Conservation (phyloP, 192 early-diverging fungal genomes). For the Bifiguratus adelaidae region DNA sequence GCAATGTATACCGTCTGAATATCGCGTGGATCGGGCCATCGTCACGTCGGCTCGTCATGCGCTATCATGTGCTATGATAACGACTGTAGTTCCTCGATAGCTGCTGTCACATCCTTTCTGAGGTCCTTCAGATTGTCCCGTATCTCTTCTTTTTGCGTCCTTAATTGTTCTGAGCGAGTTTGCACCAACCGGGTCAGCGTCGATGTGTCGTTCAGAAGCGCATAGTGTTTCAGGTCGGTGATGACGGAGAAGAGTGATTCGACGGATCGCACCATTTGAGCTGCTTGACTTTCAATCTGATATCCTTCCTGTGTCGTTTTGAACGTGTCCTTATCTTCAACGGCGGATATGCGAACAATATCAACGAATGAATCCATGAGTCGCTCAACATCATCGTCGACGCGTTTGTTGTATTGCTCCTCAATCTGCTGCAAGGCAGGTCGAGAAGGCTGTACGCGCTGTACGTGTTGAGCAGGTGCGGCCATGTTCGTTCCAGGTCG, state of each 20-base stretch:
- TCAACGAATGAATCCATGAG: constrained; percentile 41
- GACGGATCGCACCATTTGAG: constrained; percentile 39
- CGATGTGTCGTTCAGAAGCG: constrained; percentile 35
- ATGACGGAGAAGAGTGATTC: constrained; percentile 36
- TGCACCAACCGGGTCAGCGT: constrained; percentile 26
- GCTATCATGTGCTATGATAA: too few species aligned
- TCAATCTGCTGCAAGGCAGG: constrained; percentile 33
- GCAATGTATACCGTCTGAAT: too few species aligned
- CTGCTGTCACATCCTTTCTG: constrained; percentile 25
- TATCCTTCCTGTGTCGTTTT: constrained; percentile 44
- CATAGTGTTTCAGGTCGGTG: constrained; percentile 34
- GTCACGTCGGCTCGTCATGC: too few species aligned
- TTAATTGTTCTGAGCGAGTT: constrained; percentile 18
- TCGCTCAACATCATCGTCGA: constrained; percentile 33
- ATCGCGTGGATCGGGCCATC: too few species aligned
- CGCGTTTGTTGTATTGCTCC: constrained; percentile 36
- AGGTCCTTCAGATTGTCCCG: constrained; percentile 23
- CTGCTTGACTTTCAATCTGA: constrained; percentile 38
- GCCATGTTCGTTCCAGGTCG: too few species aligned
- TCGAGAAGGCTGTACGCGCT: background rate
- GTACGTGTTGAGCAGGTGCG: too few species aligned
- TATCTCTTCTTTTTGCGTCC: constrained; percentile 26
- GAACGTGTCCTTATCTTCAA: constrained; percentile 39
- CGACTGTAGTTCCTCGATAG: constrained; percentile 40
- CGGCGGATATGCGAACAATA: constrained; percentile 30